Percentiles rank a stretch among this genome's conserved stretches.
These are phyloP conservation scores for Beauveria scarabaeidicola DNA, from an alignment of 2,329 filamentous ascomycete genomes.

Conservation along the genomic window DNA sequence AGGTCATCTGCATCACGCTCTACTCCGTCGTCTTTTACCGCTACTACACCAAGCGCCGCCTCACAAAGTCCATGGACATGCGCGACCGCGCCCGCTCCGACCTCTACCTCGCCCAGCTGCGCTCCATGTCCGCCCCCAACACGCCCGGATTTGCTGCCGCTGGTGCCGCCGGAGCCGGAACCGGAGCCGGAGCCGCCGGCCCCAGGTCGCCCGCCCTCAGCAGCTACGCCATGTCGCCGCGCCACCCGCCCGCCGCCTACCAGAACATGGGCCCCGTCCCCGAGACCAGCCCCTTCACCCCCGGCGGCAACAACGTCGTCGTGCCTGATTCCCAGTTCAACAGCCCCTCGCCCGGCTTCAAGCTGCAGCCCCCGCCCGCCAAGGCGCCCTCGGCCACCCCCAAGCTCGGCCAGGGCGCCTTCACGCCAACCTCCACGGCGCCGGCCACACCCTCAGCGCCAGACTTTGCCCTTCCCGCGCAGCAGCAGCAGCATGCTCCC, in stretches of 20 bases:
- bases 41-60: constrained; percentile 91
- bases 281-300: constrained; percentile 38
- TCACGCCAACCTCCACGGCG: constrained; percentile 41
- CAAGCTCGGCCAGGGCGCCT: constrained; percentile 53
- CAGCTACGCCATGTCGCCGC: constrained; percentile 47
- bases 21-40: constrained; percentile 96
- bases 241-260: constrained; percentile 51
- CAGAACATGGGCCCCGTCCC: constrained; percentile 40
- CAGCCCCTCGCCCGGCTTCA: constrained; percentile 53
- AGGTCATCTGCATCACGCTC: constrained; percentile 81
- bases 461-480: constrained; percentile 20
- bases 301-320: constrained; percentile 47
- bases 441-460: constrained; percentile 21
- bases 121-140: constrained; percentile 83
- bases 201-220: constrained; percentile 35
- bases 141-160: constrained; percentile 68
- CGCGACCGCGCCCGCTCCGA: constrained; percentile 91
- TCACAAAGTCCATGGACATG: constrained; percentile 93
- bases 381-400: constrained; percentile 73
- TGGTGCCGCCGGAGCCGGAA: constrained; percentile 14
- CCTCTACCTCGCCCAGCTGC: constrained; percentile 82
- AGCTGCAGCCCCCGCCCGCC: constrained; percentile 74
- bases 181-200: constrained; percentile 17
- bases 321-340: constrained; percentile 53
- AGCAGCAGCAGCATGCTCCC: constrained; percentile 52